Conservation (phyloP, 148 eudicot species). For the Beta vulgaris region DNA sequence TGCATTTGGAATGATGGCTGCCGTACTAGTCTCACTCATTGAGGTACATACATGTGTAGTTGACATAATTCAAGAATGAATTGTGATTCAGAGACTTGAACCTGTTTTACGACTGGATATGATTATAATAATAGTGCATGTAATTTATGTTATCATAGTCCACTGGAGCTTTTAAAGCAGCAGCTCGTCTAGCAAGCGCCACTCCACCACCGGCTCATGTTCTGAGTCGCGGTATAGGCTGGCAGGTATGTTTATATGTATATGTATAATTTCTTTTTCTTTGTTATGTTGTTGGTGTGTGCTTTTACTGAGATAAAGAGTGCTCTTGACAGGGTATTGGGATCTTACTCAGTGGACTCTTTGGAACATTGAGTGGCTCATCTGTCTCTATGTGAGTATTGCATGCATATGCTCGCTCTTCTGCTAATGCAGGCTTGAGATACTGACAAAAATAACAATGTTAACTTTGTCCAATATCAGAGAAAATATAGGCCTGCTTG, state of each 20-base stretch:
- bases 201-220: slow-evolving; percentile 99
- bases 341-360: slow-evolving; percentile 80
- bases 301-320: not conserved
- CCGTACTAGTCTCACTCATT: slow-evolving; percentile 82
- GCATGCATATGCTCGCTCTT: not conserved
- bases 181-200: slow-evolving; percentile 95
- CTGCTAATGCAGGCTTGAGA: not conserved
- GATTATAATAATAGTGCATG: not conserved
- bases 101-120: not conserved
- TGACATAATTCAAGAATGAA: not conserved
- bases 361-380: slow-evolving; percentile 92
- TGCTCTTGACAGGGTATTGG: slow-evolving; percentile 69
- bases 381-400: slow-evolving; percentile 80
- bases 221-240: slow-evolving; percentile 97
- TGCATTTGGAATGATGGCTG: slow-evolving; percentile 98
- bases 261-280: not conserved
- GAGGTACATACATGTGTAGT: slow-evolving; percentile 54
- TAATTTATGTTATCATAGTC: slow-evolving; percentile 42
- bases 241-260: slow-evolving; percentile 65
- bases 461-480: slow-evolving; percentile 39
- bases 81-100: not conserved
- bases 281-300: not conserved
- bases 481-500: slow-evolving; percentile 91
- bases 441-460: not conserved
- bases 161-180: slow-evolving; percentile 93